A percentile compares a stretch with the other conserved stretches of the same genome.
These are phyloP conservation scores for Debaryomyces prosopidis DNA, from an alignment of 805 yeast species.

Conservation along the genomic window DNA sequence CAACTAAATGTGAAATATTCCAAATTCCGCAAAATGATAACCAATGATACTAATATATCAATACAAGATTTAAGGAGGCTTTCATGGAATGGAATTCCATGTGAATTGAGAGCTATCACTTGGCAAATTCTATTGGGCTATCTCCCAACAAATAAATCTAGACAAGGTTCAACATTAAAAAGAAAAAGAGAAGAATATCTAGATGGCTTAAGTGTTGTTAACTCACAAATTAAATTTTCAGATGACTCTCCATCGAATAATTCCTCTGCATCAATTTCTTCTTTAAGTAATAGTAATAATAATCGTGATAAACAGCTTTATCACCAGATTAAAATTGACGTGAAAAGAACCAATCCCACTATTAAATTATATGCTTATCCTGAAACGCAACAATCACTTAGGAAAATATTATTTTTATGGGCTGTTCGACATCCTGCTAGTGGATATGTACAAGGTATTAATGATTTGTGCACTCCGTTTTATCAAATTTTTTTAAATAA, in stretches of 20 bases:
- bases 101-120: slow-evolving; percentile 71
- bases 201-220: slow-evolving; percentile 71
- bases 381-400: slow-evolving; percentile 75
- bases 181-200: slow-evolving; percentile 84
- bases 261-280: slow-evolving; percentile 10
- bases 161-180: slow-evolving; percentile 68
- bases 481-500: slow-evolving; percentile 79
- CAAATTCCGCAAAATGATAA: slow-evolving; percentile 65
- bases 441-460: slow-evolving; percentile 97
- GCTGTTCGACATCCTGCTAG: slow-evolving; percentile 96
- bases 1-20: slow-evolving; percentile 61
- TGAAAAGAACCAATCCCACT: slow-evolving; percentile 90
- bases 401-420: slow-evolving; percentile 86
- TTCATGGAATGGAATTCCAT: slow-evolving; percentile 94
- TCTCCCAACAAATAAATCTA: slow-evolving; percentile 77
- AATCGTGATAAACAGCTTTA: slow-evolving; percentile 61
- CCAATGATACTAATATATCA: slow-evolving; percentile 54
- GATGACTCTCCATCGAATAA: slow-evolving; percentile 20
- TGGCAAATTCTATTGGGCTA: slow-evolving; percentile 94
- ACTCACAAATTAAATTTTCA: slow-evolving; percentile 35
- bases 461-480: slow-evolving; percentile 91
- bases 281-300: slow-evolving; percentile 35
- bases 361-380: slow-evolving; percentile 68
- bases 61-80: slow-evolving; percentile 69
- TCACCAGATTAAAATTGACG: slow-evolving; percentile 95